Evolutionary conservation across 2,329 filamentous ascomycete species (phyloP), one percentile per base, ranked within the genome.

Genomic region (Colletotrichum lindemuthianum): DNA sequence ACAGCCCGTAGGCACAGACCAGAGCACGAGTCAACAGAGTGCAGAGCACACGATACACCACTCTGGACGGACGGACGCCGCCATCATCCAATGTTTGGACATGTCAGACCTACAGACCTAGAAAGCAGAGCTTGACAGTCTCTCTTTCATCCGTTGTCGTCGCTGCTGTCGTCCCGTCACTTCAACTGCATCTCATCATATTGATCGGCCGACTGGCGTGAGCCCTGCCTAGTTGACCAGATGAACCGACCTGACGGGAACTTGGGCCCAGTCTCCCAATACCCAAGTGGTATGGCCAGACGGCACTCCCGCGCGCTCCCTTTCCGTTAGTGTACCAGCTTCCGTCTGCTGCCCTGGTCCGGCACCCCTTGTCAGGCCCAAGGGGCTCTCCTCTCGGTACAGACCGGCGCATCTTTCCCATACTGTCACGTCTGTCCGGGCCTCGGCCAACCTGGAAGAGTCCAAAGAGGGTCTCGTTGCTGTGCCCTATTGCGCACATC

Each of bases 381-480:
- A 41, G 41, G 57, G 45, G 34, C 37, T 12, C 7, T 16, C 4
- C 13, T 51, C 48, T 66, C 63, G 53, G 63, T 50, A 63, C 39
- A 53, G 63, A 32, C 59, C 59, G 63, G 63, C 59, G 59, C 53
- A 59, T 63, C 52, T 63, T 66, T 54, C 54, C 59, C 32, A 63
- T 54, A 13, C 54, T 44, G 16, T 63, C 59, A 13, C 24, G 39
- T 15, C 59, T 49, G 47, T 40, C 52, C 59, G 61, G 41, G 47
- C 24, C 58, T 65, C 40, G 61, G 47, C 40, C 45, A 65, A 15
- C 43, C 16, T n/a, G 15, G 24, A 45, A 16, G 33, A 39, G 45
- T 32, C 39, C 45, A 60, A 45, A 50, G 41, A 50, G 47, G 47
- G 24, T 48, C 52, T 40, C 57, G 24, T 51, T 32, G 41, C 41